These are phyloP conservation scores for Capronia americana DNA, from an alignment of 2,329 filamentous ascomycete species.

Conservation along the genomic window DNA sequence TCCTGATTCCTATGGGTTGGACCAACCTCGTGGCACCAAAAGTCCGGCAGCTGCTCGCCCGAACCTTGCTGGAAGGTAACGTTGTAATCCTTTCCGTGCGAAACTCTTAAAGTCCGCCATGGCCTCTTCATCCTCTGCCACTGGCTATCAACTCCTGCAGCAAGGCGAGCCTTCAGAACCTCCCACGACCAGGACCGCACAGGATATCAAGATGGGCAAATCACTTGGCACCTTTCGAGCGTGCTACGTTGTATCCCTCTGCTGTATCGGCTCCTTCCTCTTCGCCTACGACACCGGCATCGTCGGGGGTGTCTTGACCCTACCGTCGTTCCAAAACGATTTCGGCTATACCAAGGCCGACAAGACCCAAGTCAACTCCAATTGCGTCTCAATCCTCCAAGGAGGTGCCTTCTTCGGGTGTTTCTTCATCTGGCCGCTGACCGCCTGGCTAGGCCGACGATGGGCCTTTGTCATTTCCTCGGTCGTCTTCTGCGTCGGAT, in stretches of 20 bases:
- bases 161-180: slow-evolving; percentile 28
- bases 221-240: slow-evolving; percentile 47
- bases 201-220: slow-evolving; percentile 42
- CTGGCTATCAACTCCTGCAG: slow-evolving; percentile 28
- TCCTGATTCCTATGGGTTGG: slow-evolving; percentile 7
- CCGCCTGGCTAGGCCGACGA: slow-evolving; percentile 54
- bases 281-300: slow-evolving; percentile 54
- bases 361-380: slow-evolving; percentile 53
- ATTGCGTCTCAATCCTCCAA: slow-evolving; percentile 59
- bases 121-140: slow-evolving; percentile 29
- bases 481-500: slow-evolving; percentile 47
- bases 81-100: background rate
- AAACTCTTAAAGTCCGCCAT: slow-evolving; percentile 18
- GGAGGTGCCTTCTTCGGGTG: slow-evolving; percentile 61
- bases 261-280: slow-evolving; percentile 49
- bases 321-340: slow-evolving; percentile 52
- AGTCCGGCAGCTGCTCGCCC: slow-evolving; percentile 15
- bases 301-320: slow-evolving; percentile 56
- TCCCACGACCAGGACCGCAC: slow-evolving; percentile 7
- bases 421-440: slow-evolving; percentile 57
- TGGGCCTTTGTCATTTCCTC: slow-evolving; percentile 55
- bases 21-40: background rate
- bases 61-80: slow-evolving; percentile 6
- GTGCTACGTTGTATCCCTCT: slow-evolving; percentile 46
- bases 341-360: slow-evolving; percentile 51